phyloP scores from a whole-genome alignment of 495 filamentous ascomycete species.

The Cudoniella acicularis region DNA sequence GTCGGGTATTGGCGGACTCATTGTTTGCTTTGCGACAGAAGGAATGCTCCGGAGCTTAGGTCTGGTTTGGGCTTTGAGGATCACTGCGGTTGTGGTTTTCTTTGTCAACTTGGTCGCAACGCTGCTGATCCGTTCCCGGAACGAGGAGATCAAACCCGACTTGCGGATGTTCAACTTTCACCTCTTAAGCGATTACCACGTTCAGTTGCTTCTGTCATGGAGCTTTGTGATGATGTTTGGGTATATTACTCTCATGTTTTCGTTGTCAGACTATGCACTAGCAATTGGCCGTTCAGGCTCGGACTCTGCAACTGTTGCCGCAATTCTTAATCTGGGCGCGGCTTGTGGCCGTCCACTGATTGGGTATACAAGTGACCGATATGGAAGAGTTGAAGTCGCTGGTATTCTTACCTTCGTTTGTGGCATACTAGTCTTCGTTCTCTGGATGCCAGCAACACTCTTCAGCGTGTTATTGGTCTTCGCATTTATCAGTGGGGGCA shows the following conservation, averaged over 20 bases:
- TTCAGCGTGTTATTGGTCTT: conserved; percentile 66
- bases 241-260: conserved; percentile 70
- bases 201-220: conserved; percentile 63
- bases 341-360: conserved; percentile 61
- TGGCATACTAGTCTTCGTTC: conserved; percentile 56
- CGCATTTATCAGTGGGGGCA: conserved; percentile 59
- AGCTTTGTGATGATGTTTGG: conserved; percentile 68
- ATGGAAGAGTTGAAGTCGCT: conserved; percentile 68
- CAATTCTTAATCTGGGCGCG: conserved; percentile 66
- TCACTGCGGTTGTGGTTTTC: conserved; percentile 59
- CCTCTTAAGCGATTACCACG: conserved; percentile 58
- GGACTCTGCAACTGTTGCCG: conserved; percentile 68
- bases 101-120: conserved; percentile 55
- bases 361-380: conserved; percentile 61
- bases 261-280: conserved; percentile 64
- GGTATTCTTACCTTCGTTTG: conserved; percentile 54
- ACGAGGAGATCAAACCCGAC: conserved; percentile 59
- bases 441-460: conserved; percentile 65
- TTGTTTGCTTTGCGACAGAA: conserved; percentile 53
- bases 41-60: conserved; percentile 58
- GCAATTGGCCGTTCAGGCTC: conserved; percentile 58
- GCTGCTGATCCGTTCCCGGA: conserved; percentile 62
- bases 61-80: conserved; percentile 63
- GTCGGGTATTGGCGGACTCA: conserved; percentile 71
- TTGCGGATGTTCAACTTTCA: conserved; percentile 60